Base-by-base conservation (phyloP, 441 rosid genomes). In the Euphorbia celastroides region DNA sequence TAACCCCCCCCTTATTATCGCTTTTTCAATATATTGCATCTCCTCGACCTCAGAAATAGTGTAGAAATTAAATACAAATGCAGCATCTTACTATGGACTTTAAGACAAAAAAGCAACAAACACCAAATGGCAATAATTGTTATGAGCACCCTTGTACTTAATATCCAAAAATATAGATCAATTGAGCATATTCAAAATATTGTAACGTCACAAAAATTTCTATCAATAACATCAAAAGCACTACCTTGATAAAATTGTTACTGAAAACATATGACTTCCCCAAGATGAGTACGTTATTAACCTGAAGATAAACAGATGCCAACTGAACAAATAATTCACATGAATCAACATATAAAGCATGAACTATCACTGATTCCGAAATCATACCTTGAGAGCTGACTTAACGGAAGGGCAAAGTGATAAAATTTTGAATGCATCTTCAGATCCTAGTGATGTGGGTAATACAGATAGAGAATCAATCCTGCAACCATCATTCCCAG, bases 401-500 rank as follows among this genome's bases (percentile, higher is more conserved):
- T 81, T 86, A 80, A 86, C 81, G 38, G 92, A 89, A 31, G 89
- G 87, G 74, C 92, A 89, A 79, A 84, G 82, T 60, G 85, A 84
- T 78, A 94, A 74, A 69, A 91, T 79, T 74, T 86, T 89, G 28
- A 84, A 82, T 69, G 96, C 96, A 82, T 94, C 99, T 68, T 86
- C 84, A 42, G 82, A 38, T 64, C 82, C 80, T 74, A 94, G 88
- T 30, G 86, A 85, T 20, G 92, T 13, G 48, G 97, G 92, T 65
- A 94, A 77, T 70, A 91, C 84, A 66, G 99, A 82, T 66, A 91
- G 89, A 61, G 92, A 83, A 81, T 88, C 96, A 62, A 94, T 84
- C 99, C 99, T 94, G 88, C 82, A 81, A 66, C 68, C 20, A 71
- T 67, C 34, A 68, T 57, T 66, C 63, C 69, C 69, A 79, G 57